Base-by-base conservation (phyloP, 164 flowering plant species). In the Nymphaea colorata region DNA sequence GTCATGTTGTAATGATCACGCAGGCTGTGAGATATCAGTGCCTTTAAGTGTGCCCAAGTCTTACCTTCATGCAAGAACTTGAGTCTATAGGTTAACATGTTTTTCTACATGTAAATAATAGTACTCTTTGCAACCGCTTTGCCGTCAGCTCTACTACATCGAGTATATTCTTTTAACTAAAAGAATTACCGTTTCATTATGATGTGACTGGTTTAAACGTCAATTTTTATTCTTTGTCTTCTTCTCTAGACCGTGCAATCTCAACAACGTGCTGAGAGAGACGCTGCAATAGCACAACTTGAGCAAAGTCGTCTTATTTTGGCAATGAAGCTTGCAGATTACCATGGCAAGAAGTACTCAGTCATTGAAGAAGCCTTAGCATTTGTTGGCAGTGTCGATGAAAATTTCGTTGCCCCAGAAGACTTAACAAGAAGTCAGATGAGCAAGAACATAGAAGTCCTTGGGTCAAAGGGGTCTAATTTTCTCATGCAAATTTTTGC, bases 321-420 rank as follows among this genome's bases (percentile, higher is more conserved):
- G 67, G 96, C 99, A 44, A 73, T 88, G 89, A 84, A 95, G 73
- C 72, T 94, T 78, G 84, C 92, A 16, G 96, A 90, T 69, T 91
- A 91, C 80, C 93, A 82, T 44, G 99, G 97, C 6, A 88, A 86
- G 80, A 85, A 82, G 69, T 88, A 88, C 82, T 76, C 83, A 77
- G 97, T 94, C 67, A 82, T 94, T 69, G 96, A 91, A 74, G 97
- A 94, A 79, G 96, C 98, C 67, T 66, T 78, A 42, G 93, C 88
- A 51, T 91, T 94, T 68, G 89, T 91, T 41, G 96, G 93, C 44
- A 87, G 85, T 67, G 96, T 91, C 16, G 78, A 83, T 7, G 69
- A 73, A 15, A 78, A 70, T 59, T 87, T 85, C 71, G 76, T 84
- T 71, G 75, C 85, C 44, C 85, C 87, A 44, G 93, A 86, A 59